phyloP scores from a whole-genome alignment of 352 stramenopile species.

The Globisporangium nagaii region DNA sequence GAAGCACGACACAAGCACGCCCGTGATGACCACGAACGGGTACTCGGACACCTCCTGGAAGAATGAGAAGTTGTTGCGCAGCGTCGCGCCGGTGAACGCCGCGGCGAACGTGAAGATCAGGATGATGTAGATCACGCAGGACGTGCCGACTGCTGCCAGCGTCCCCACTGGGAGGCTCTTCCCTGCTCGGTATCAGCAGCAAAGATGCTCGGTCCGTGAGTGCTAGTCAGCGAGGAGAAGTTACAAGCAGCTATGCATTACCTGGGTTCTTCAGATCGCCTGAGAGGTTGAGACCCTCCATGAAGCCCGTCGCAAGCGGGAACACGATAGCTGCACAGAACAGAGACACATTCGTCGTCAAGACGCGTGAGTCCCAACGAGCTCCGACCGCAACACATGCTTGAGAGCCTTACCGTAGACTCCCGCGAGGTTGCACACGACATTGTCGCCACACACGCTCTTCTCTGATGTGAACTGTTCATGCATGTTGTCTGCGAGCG shows the following conservation, averaged over 20 bases:
- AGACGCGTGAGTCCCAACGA: no score
- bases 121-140: slow-evolving; percentile 58
- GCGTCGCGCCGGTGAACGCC: slow-evolving; percentile 44
- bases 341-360: background rate
- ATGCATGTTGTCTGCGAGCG: slow-evolving; percentile 40
- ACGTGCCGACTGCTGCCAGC: slow-evolving; percentile 49
- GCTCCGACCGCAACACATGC: no score
- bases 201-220: no score
- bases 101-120: slow-evolving; percentile 68
- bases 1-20: slow-evolving; percentile 66
- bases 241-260: no score
- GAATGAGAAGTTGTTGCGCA: slow-evolving; percentile 70
- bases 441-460: slow-evolving; percentile 25
- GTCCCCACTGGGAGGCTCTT: slow-evolving; percentile 67
- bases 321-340: slow-evolving; percentile 58
- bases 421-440: slow-evolving; percentile 32
- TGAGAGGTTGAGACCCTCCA: slow-evolving; percentile 79
- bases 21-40: slow-evolving; percentile 50
- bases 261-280: slow-evolving; percentile 72
- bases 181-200: slow-evolving; percentile 14
- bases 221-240: no score
- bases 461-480: slow-evolving; percentile 33
- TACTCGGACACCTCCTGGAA: slow-evolving; percentile 63
- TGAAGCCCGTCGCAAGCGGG: slow-evolving; percentile 76
- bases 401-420: slow-evolving; percentile 62